These are phyloP conservation scores for Daedalea quercina DNA, from an alignment of 768 basidiomycete genomes.

Conservation along the genomic window DNA sequence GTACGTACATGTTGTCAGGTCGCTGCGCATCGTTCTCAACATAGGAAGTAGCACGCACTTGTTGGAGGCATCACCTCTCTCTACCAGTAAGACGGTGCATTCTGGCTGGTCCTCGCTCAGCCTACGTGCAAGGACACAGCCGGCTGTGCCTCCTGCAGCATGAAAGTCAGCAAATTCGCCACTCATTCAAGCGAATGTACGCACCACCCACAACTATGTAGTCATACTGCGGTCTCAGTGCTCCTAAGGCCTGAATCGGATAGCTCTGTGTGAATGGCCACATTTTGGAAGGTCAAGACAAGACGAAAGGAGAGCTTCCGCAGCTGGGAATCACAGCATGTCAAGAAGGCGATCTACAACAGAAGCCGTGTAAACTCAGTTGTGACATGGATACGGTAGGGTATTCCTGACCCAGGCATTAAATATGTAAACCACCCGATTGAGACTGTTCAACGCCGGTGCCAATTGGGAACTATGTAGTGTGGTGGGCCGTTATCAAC, in stretches of 20 bases:
- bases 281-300: neutral
- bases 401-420: too few species aligned
- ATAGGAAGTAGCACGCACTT: slow-evolving; percentile 15
- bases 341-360: too few species aligned
- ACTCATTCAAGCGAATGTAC: neutral
- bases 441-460: too few species aligned
- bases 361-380: too few species aligned
- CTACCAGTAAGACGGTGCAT: slow-evolving; percentile 25
- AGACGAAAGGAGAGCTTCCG: neutral
- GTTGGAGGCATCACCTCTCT: slow-evolving; percentile 20
- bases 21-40: neutral
- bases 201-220: slow-evolving; percentile 1
- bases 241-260: neutral
- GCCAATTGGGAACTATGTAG: too few species aligned
- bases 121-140: slow-evolving; percentile 30
- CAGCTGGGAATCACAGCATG: neutral
- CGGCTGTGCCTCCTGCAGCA: slow-evolving; percentile 27
- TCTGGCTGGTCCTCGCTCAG: slow-evolving; percentile 24
- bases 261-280: neutral
- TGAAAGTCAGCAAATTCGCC: neutral
- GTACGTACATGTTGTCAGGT: too few species aligned
- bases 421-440: too few species aligned
- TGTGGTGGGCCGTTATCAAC: too few species aligned
- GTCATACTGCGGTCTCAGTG: neutral
- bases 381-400: too few species aligned